Evolutionary conservation across 768 basidiomycete species (phyloP), one percentile per base, ranked within the genome.

Genomic region (Amanita phalloides): DNA sequence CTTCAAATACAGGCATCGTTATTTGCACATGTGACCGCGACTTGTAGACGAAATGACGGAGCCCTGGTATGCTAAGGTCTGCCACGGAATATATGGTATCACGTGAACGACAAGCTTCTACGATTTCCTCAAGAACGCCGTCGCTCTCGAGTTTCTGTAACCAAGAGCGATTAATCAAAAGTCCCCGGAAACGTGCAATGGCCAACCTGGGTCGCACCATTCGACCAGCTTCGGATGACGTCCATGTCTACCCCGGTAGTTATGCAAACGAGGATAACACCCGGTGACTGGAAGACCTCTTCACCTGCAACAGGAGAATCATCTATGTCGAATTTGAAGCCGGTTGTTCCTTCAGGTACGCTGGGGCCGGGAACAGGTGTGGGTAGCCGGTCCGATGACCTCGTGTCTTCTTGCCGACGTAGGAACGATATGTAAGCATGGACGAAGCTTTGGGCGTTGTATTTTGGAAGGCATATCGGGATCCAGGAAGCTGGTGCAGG

Each of bases 11-110:
- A 3, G 96, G 93, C 56, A 75, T 68, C 0, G 94, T 96, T 33
- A 95, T 76, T 62, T 99, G 96, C 17, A 99, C 93, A 59, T 90
- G 81, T 6, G 78, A 71, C 10, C 90, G 76, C 8, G 89, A 90
- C 68, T 97, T 97, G 73, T 97, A 98, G 45, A 97, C 69, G 62
- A 97, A 99, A 65, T 99, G 96, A 28, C 90, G 79, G 26, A 98
- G 68, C 2, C 93, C 93, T 3, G 91, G 91, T 56, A 95, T 84
- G n/a, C 81, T 80, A 9, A 97, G 68, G 50, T 87, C 84, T 2
- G 81, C 81, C 51, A 84, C 78, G 6, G 78, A 73, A 59, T 89
- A 90, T 45, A 79, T 74, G 5, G 82, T 83, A 37, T 73, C 61
- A 46, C 77, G 70, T 41, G 73, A 64, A 28, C 63, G 58, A 52